These are phyloP conservation scores for Calonectria henricotiae DNA, from an alignment of 2,329 filamentous ascomycete species.

Conservation along the genomic window DNA sequence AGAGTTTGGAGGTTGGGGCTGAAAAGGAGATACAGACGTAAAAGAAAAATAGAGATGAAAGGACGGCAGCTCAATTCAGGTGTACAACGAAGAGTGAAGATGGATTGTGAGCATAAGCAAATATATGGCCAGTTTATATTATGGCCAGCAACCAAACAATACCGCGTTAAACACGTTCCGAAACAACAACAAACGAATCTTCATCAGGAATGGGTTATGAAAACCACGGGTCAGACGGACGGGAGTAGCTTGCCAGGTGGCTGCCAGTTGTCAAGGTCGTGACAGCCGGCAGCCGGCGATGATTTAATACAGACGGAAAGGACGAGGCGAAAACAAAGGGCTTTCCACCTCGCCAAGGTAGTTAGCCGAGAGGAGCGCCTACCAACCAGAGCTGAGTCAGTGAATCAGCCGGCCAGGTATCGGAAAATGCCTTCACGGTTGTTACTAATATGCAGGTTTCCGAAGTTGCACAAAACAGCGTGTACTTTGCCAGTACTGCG, in stretches of 20 bases:
- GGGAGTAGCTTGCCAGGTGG: conserved; percentile 10
- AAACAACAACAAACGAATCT: conserved; percentile 7
- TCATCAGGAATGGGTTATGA: neutral
- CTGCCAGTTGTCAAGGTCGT: conserved; percentile 14
- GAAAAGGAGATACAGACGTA: neutral
- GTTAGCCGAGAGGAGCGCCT: neutral
- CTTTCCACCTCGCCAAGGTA: too few species aligned
- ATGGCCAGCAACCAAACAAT: neutral
- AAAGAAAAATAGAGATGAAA: conserved; percentile 4
- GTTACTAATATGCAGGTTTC: neutral
- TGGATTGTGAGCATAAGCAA: neutral
- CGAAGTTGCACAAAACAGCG: neutral
- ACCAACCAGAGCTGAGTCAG: too few species aligned
- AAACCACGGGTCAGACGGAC: conserved; percentile 22
- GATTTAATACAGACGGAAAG: neutral
- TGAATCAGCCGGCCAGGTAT: neutral
- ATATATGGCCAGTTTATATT: neutral
- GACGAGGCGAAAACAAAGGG: neutral
- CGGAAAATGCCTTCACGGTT: neutral
- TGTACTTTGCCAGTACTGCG: too few species aligned
- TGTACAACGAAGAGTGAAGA: neutral
- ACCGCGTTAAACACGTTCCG: conserved; percentile 1
- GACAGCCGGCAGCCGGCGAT: conserved; percentile 23
- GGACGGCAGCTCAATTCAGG: too few species aligned
- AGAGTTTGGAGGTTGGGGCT: too few species aligned